These are phyloP conservation scores for Trypanosoma brucei DNA, from an alignment of 208 protist genomes.

Conservation along the genomic window DNA sequence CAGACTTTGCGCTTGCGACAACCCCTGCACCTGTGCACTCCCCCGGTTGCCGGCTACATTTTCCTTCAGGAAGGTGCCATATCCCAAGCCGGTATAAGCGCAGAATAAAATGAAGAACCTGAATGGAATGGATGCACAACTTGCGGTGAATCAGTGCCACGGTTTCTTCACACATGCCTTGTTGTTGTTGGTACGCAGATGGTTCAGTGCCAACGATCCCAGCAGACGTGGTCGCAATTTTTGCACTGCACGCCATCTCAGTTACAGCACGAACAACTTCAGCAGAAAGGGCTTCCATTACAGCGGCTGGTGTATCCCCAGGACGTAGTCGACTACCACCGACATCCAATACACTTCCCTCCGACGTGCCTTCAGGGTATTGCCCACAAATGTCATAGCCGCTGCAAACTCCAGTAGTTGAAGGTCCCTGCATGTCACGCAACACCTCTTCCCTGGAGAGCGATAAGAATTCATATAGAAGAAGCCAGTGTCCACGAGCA, in stretches of 20 bases:
- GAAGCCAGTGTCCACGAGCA: conserved; percentile 56
- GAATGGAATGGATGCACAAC: conserved; percentile 43
- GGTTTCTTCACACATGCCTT: conserved; percentile 15
- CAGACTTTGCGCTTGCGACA: neutral
- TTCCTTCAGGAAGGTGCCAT: conserved; percentile 44
- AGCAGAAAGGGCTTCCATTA: conserved; percentile 10
- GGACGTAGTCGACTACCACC: conserved; percentile 6
- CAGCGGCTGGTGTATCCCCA: conserved; percentile 13
- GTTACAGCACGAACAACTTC: conserved; percentile 17
- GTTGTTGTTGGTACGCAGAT: neutral
- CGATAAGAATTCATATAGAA: conserved; percentile 27
- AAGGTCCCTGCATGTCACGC: neutral
- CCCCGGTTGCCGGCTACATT: neutral
- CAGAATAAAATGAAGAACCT: conserved; percentile 60
- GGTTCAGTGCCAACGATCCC: neutral
- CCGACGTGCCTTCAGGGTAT: neutral
- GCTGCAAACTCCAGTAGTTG: neutral
- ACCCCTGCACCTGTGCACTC: neutral
- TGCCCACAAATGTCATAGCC: neutral
- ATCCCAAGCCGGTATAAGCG: conserved; percentile 42
- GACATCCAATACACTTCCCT: neutral
- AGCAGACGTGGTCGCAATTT: neutral
- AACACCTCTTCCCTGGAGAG: neutral
- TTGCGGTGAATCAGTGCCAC: conserved; percentile 15
- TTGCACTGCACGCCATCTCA: conserved; percentile 8